These are phyloP conservation scores for Venturia nashicola DNA, from an alignment of 2,329 filamentous ascomycete species.

Conservation along the genomic window DNA sequence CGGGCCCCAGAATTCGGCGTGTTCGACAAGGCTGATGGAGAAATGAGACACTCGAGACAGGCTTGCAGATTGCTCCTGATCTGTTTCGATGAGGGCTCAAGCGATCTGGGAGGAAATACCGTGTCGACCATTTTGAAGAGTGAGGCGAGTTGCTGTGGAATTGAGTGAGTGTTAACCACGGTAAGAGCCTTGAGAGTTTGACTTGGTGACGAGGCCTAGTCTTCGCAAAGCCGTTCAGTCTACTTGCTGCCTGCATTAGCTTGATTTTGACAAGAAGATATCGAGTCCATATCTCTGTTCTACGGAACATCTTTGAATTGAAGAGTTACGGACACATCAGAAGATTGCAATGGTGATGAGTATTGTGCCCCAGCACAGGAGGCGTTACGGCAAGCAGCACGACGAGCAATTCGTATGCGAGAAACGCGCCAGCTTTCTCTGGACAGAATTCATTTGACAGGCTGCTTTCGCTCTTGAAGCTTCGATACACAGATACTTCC, in stretches of 20 bases:
- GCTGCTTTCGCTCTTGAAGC: no score
- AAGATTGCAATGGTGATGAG: no score
- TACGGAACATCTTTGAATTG: no score
- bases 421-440: no score
- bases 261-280: neutral
- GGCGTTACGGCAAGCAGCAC: no score
- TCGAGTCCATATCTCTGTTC: neutral
- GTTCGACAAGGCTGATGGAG: constrained; percentile 40
- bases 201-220: neutral
- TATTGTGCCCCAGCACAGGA: no score
- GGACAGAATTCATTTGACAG: no score
- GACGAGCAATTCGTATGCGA: no score
- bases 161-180: neutral
- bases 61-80: constrained; percentile 27
- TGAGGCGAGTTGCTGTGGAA: neutral
- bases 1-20: constrained; percentile 41
- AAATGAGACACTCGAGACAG: constrained; percentile 33
- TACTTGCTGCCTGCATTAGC: neutral
- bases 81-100: constrained; percentile 25
- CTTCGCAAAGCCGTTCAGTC: neutral
- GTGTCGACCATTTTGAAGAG: neutral
- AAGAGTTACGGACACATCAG: no score
- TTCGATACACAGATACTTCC: no score
- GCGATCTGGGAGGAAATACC: constrained; percentile 24
- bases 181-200: neutral